These are phyloP conservation scores for Phoenix roebelenii DNA, from an alignment of 176 grass and related monocot genomes.

Conservation along the genomic window DNA sequence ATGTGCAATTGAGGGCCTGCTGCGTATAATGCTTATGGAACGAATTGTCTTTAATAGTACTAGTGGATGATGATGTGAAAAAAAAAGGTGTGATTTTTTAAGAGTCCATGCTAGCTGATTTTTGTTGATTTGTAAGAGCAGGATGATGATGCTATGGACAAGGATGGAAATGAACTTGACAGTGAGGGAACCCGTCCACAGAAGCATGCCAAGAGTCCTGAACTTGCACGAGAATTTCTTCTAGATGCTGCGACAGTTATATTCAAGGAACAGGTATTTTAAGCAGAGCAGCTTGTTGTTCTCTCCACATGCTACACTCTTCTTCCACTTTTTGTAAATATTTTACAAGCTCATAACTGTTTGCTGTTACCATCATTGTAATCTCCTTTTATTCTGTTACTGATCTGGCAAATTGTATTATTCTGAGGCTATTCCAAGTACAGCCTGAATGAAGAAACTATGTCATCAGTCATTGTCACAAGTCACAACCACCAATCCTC, in stretches of 20 bases:
- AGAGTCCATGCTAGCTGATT: constrained; percentile 21
- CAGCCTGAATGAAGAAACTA: no score
- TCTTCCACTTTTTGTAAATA: no score
- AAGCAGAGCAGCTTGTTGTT: no score
- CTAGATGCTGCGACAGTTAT: constrained; percentile 87
- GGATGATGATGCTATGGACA: constrained; percentile 93
- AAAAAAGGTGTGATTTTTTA: constrained; percentile 17
- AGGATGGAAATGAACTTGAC: constrained; percentile 85
- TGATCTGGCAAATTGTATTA: no score
- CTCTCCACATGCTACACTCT: no score
- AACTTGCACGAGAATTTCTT: constrained; percentile 95
- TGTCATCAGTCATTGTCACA: no score
- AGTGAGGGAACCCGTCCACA: constrained; percentile 58
- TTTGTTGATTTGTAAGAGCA: constrained; percentile 23
- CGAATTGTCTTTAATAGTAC: not conserved
- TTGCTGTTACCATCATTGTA: no score
- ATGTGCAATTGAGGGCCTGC: constrained; percentile 11
- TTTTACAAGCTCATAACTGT: no score
- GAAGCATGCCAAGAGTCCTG: constrained; percentile 95
- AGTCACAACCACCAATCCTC: no score
- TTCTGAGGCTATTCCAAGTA: no score
- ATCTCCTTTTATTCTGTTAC: no score
- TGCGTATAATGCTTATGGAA: not conserved
- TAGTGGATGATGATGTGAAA: not conserved
- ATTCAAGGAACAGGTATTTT: constrained; percentile 90